Evolutionary conservation across 495 filamentous ascomycete species (phyloP).

Genomic region (Alectoria sarmentosa): DNA sequence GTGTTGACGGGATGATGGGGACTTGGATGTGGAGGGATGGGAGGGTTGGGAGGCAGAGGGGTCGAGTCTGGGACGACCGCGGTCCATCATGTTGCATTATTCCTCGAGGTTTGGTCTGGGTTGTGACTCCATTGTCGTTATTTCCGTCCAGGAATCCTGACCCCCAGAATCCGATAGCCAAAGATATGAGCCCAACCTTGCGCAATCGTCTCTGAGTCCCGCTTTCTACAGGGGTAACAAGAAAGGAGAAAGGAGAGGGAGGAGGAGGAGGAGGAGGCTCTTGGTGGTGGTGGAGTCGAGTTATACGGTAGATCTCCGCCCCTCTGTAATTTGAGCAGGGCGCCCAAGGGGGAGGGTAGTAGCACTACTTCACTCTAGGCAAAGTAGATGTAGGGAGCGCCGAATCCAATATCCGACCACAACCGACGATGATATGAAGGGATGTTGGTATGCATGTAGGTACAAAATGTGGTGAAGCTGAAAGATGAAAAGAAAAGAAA

Average conservation of each 20-base stretch:
- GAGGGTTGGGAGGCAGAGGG: slow-evolving; percentile 7
- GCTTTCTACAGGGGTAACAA: no score
- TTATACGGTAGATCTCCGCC: slow-evolving; percentile 12
- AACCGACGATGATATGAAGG: neutral
- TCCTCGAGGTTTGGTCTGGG: neutral
- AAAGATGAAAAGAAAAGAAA: neutral
- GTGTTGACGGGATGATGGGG: slow-evolving; percentile 15
- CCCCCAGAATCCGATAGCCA: neutral
- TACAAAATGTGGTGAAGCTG: neutral
- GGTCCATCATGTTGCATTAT: slow-evolving; percentile 19
- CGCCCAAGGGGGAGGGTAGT: neutral
- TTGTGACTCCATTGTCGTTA: slow-evolving; percentile 10
- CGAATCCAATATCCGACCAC: no score
- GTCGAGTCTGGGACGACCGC: slow-evolving; percentile 16
- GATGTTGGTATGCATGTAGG: neutral
- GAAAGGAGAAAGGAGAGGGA: no score
- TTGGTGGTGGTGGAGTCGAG: neutral
- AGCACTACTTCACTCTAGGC: neutral
- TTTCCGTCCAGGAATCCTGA: neutral
- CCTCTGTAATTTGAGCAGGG: slow-evolving; percentile 9
- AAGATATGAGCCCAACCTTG: slow-evolving; percentile 8
- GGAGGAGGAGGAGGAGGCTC: slow-evolving; percentile 14
- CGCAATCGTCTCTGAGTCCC: slow-evolving; percentile 5
- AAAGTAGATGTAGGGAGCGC: no score
- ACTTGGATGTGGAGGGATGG: slow-evolving; percentile 12